Conservation (phyloP, 2,329 filamentous ascomycete genomes). For the Sporothrix pallida region DNA sequence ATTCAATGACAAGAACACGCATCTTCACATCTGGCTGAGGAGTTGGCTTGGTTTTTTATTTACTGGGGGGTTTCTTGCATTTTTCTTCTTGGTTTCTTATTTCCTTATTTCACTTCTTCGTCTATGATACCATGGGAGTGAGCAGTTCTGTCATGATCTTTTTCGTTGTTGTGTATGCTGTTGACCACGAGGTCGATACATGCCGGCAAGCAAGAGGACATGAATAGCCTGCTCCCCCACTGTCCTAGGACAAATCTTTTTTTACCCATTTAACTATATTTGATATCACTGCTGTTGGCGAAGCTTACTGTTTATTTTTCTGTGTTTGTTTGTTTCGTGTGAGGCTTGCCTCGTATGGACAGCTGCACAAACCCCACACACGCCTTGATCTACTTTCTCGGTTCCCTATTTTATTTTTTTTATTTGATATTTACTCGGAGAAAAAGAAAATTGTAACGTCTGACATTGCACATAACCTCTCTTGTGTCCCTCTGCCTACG, state of each 20-base stretch:
- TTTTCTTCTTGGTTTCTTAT: constrained; percentile 5
- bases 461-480: constrained; percentile 35
- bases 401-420: neutral
- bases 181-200: neutral
- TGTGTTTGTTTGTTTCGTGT: neutral
- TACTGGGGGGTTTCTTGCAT: constrained; percentile 21
- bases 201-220: neutral
- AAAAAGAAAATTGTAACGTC: constrained; percentile 36
- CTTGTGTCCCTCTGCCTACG: constrained; percentile 18
- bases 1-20: constrained; percentile 28
- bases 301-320: constrained; percentile 21
- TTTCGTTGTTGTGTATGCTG: neutral
- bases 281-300: constrained; percentile 33
- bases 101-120: constrained; percentile 19
- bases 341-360: constrained; percentile 30
- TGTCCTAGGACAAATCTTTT: constrained; percentile 3
- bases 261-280: constrained; percentile 26
- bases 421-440: constrained; percentile 22
- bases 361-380: neutral
- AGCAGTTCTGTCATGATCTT: neutral
- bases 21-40: constrained; percentile 33
- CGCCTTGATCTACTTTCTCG: constrained; percentile 26
- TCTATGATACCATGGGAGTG: constrained; percentile 18
- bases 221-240: neutral
- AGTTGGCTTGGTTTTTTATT: constrained; percentile 30